Evolutionary conservation across 2,329 filamentous ascomycete genomes (phyloP).

Genomic region (Ascochyta rabiei): DNA sequence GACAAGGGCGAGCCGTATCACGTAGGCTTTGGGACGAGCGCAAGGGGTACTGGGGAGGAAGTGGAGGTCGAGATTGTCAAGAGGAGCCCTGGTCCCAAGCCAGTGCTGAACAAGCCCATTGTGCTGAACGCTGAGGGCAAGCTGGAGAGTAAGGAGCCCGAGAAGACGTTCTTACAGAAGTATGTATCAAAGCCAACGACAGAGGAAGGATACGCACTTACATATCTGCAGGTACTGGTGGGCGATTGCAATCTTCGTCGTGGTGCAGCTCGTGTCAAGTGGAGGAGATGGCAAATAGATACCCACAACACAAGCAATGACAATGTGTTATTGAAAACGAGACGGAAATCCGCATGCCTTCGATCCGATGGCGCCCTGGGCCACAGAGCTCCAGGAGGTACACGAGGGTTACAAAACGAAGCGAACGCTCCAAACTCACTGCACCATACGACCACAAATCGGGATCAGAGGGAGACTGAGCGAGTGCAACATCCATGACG

Average conservation of each 20-base stretch:
- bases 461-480: background rate
- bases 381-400: background rate
- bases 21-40: constrained; percentile 51
- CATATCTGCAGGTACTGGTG: constrained; percentile 55
- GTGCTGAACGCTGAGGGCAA: constrained; percentile 62
- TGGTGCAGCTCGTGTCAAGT: constrained; percentile 54
- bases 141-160: constrained; percentile 53
- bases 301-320: background rate
- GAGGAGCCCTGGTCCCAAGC: constrained; percentile 48
- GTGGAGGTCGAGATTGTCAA: constrained; percentile 52
- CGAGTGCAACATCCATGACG: background rate
- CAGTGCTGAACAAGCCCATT: constrained; percentile 59
- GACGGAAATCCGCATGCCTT: background rate
- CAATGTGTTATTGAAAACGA: background rate
- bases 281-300: constrained; percentile 41
- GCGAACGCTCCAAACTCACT: background rate
- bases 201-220: constrained; percentile 15
- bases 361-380: background rate
- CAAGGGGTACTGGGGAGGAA: constrained; percentile 41
- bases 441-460: background rate
- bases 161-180: constrained; percentile 60
- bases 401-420: background rate
- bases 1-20: constrained; percentile 53
- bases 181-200: constrained; percentile 34
- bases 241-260: constrained; percentile 55